phyloP scores from a whole-genome alignment of 2,329 filamentous ascomycete species.

The Cryphonectria parasitica region DNA sequence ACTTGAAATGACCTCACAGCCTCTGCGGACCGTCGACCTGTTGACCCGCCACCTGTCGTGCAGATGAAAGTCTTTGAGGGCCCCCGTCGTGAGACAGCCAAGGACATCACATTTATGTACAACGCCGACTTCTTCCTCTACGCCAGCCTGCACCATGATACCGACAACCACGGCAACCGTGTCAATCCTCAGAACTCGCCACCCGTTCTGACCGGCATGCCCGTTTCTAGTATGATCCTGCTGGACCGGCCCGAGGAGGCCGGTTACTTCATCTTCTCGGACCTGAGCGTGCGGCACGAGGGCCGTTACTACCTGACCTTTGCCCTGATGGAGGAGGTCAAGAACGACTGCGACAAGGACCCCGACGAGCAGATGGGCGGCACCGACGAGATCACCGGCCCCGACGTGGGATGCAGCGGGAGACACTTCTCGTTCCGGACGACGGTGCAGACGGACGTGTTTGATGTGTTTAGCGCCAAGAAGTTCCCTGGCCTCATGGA shows the following conservation, averaged over 20 bases:
- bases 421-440: conserved; percentile 27
- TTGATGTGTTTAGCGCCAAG: conserved; percentile 94
- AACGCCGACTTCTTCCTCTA: conserved; percentile 98
- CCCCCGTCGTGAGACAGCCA: conserved; percentile 59
- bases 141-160: conserved; percentile 85
- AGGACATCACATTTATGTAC: conserved; percentile 85
- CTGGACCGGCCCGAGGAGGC: conserved; percentile 79
- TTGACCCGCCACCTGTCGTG: conserved; percentile 93
- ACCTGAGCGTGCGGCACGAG: conserved; percentile 93
- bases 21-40: conserved; percentile 85
- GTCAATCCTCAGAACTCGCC: conserved; percentile 69
- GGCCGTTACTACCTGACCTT: conserved; percentile 91
- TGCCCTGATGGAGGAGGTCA: conserved; percentile 91
- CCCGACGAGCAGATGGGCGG: conserved; percentile 42
- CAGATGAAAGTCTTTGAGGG: conserved; percentile 86
- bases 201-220: conserved; percentile 90
- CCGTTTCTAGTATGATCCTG: conserved; percentile 94
- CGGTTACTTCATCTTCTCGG: conserved; percentile 97
- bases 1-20: conserved; percentile 50
- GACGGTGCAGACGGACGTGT: conserved; percentile 72
- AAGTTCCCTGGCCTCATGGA: conserved; percentile 94
- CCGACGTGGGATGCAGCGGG: conserved; percentile 31
- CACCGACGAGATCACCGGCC: conserved; percentile 40
- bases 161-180: conserved; percentile 80
- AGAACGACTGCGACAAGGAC: conserved; percentile 81